Evolutionary conservation across 768 basidiomycete genomes (phyloP), one percentile per base, ranked within the genome.

Genomic region (Mycena epipterygia): DNA sequence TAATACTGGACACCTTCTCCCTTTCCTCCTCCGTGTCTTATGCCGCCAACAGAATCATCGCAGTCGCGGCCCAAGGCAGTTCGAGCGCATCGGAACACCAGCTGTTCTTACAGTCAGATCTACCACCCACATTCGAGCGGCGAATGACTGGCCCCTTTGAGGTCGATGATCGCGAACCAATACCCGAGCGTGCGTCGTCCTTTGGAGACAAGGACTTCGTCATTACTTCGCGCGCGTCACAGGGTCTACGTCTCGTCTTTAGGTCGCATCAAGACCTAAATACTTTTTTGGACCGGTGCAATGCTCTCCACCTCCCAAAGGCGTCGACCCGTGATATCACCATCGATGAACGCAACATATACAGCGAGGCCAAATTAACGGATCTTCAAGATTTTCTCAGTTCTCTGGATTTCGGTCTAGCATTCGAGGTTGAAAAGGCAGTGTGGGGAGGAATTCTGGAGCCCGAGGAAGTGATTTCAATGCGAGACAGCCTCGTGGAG

Each of bases 371-470:
- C 35, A 41, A 74, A 14, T 11, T 69, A 12, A 42, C 21, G 27
- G 30, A 53, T 17, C 69, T 84, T 23, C 70, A 78, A 25, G 55
- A 35, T 1, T 58, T 79, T 52, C 74, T 85, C 42, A 23, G 49
- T 3, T 59, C 68, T 1, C 51, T 84, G 6, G 74, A 77, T 5
- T 84, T 84, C 49, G 73, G 75, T 35, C 75, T 84, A 19, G 83
- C 80, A 17, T 84, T 84, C 52, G 81, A 83, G 56, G 72, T 81
- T 7, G 81, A 84, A 32, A 84, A 84, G 59, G 81, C 82, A 0
- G 55, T 82, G n/a, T 65, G 70, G 39, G 78, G 73, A 51, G 76
- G 75, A 55, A 68, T 79, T 14, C 72, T 84, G 14, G 78, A 70
- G 37, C 55, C 64, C 0, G 8, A 7, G 0, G 76, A 80, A n/a